Conservation (phyloP, 2,329 filamentous ascomycete genomes). For the Aspergillus neotritici region DNA sequence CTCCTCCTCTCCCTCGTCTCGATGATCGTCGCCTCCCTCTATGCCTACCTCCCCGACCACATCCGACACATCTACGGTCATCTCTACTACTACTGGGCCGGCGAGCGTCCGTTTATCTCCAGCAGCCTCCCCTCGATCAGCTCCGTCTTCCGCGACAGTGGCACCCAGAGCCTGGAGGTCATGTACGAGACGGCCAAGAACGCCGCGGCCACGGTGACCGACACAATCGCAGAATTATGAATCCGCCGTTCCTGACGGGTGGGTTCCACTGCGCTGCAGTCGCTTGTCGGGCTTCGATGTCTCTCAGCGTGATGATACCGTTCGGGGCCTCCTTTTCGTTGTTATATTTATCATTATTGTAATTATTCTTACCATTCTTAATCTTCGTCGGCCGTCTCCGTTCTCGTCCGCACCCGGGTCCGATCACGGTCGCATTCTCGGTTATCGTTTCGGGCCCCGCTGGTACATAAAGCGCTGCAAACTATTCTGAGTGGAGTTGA, state of each 20-base stretch:
- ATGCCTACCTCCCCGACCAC: constrained; percentile 91
- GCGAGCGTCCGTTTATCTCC: constrained; percentile 52
- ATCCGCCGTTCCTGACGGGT: background rate
- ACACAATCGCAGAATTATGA: constrained; percentile 31
- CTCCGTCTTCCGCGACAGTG: constrained; percentile 28
- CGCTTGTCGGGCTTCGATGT: background rate
- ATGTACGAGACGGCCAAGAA: constrained; percentile 46
- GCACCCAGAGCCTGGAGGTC: constrained; percentile 38
- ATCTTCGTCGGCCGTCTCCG: too few relatives aligned
- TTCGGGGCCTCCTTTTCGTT: too few relatives aligned
- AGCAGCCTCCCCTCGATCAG: constrained; percentile 27
- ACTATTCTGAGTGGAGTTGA: constrained; percentile 11
- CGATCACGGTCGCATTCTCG: too few relatives aligned
- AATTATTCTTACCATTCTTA: too few relatives aligned
- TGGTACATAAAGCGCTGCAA: constrained; percentile 2
- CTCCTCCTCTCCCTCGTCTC: constrained; percentile 84
- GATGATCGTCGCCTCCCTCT: constrained; percentile 77
- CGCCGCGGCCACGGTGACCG: constrained; percentile 34
- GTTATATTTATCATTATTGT: too few relatives aligned
- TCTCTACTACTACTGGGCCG: constrained; percentile 91
- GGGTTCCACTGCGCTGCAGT: background rate
- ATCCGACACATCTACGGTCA: constrained; percentile 74
- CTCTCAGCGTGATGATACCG: too few relatives aligned
- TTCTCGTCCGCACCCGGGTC: too few relatives aligned
- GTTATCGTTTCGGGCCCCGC: background rate